Base-by-base conservation (phyloP, 352 stramenopile genomes). In the Albugo laibachii region DNA sequence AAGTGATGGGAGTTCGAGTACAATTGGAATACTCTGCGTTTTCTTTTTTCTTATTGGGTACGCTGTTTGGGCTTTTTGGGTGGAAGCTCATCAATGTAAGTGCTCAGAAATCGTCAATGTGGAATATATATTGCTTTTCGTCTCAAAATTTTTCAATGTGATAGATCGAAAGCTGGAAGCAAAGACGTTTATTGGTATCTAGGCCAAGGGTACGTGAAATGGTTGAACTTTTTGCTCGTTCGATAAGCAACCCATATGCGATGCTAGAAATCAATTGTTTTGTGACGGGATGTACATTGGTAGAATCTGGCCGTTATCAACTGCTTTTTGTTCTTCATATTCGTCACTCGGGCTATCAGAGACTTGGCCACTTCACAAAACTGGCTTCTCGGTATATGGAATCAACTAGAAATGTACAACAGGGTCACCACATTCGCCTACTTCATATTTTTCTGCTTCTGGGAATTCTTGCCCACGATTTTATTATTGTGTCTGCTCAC, bases 391-490 rank as follows among this genome's bases (percentile, higher is more conserved):
- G 84, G 70, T 53, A 85, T 89, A 36, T 80, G 72, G 69, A 89
- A 89, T 55, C 79, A 83, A 48, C 53, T 89, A 36, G 76, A 89
- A 48, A 82, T 86, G 70, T 85, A 80, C 39, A 74, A 73, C 48
- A 68, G 75, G 44, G 74, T 87, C 47, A 84, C 74, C 27, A 78
- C 73, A 34, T 73, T 82, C 36, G 62, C 62, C 13, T 83, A 77
- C 55, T 89, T 89, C 48, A 50, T 84, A 11, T 83, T 86, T 59
- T 87, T 87, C 55, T 85, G 75, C 63, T 83, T 87, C 47, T 89
- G 77, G 77, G 77, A 89, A 56, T 86, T 89, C 48, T 52, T 89
- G 24, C 77, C 77, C 10, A 89, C 77, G 16, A 54, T 89, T 27
- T 48, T 89, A 31, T 49, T 89, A 56, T 69, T 89, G 16, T 80